Base-by-base conservation (phyloP, 2,329 filamentous ascomycete species). In the Byssochlamys sp. region DNA sequence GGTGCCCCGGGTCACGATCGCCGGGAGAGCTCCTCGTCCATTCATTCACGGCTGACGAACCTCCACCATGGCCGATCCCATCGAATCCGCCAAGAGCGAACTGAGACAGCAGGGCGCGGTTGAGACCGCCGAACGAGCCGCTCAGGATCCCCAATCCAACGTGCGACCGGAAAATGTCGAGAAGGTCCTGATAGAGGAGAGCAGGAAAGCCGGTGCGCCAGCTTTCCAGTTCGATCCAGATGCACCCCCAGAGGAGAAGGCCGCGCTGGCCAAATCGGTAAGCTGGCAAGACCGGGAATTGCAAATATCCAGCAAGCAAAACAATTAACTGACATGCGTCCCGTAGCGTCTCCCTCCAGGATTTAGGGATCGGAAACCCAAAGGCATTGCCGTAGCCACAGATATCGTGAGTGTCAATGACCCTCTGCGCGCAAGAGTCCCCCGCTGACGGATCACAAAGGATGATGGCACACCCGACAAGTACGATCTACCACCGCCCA, bases 221-320 rank as follows among this genome's bases (percentile, higher is more conserved):
- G 91, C 90, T 62, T 94, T 89, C 71, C 83, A 86, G 61, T 99
- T 97, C 76, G 83, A 99, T 69, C 90, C 94, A 0, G 77, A 96
- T 77, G 91, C 91, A 49, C 86, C 81, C 50, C 81, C 87, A 0
- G 89, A 91, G 71, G 81, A 95, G 73, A 99, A 99, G 78, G 86
- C 83, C 60, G 87, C 87, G 31, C 89, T 91, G 70, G 86, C 88
- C 25, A 80, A 82, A 80, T 83, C 86, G 69, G 90, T 95, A 80
- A 67, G 87, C 80, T 52, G 12, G 24, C 14, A 35, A n/a, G 10
- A 7, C 35, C 14, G 53, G 25, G 3, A 31, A 4, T n/a, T 27
- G 29, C 27, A n/a, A 19, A 45, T 9, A 52, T 19, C n/a, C 19
- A 26, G 28, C 24, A 11, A 49, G 28, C 45, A 3, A 59, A 58